Evolutionary conservation across 768 basidiomycete species (phyloP).

Genomic region (Boletus insuetus): DNA sequence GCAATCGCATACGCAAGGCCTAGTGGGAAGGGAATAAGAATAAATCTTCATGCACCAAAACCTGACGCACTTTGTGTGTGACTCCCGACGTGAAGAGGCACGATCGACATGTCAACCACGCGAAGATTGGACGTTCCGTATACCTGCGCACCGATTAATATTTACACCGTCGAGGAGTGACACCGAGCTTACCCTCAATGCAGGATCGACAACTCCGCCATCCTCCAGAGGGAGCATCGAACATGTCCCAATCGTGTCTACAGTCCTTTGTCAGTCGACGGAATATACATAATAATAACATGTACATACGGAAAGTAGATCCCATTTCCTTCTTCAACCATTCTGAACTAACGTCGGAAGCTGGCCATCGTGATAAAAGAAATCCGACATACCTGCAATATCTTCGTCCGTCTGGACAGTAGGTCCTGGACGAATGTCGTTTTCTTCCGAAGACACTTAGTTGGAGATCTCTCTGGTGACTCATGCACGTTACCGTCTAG

Average conservation of each 20-base stretch:
- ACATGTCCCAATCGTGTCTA: slow-evolving; percentile 1
- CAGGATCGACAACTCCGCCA: not conserved
- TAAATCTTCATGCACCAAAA: not conserved
- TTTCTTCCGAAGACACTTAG: not conserved
- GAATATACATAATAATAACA: not conserved
- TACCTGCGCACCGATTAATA: not conserved
- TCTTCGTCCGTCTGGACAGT: not conserved
- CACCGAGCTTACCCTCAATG: not conserved
- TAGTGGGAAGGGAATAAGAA: not conserved
- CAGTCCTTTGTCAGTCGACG: not conserved
- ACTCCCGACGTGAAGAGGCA: not conserved
- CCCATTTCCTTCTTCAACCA: not conserved
- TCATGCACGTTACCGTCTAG: not conserved
- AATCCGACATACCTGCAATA: not conserved
- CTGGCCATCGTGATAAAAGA: not conserved
- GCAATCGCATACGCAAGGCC: not conserved
- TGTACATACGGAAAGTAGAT: not conserved
- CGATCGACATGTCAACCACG: not conserved
- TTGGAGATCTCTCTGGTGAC: not conserved
- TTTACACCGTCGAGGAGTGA: not conserved
- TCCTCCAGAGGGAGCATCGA: slow-evolving; percentile 2
- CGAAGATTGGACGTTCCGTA: not conserved
- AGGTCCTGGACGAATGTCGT: not conserved
- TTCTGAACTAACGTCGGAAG: not conserved
- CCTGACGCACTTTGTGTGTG: not conserved